Evolutionary conservation across 495 filamentous ascomycete genomes (phyloP).

Genomic region (Staphylotrichum longicolle): DNA sequence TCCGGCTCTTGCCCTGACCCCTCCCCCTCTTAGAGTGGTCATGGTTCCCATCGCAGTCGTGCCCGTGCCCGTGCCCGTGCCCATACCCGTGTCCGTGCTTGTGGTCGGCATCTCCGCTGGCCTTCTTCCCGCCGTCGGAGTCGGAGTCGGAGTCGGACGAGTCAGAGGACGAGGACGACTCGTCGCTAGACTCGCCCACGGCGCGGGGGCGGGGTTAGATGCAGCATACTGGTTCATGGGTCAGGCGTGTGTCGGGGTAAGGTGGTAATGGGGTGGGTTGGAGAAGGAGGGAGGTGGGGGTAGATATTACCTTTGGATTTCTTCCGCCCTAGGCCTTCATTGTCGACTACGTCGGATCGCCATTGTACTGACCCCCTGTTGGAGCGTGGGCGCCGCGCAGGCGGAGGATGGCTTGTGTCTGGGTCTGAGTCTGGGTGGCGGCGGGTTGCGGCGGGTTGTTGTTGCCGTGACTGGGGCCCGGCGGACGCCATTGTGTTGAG

Average conservation of each 20-base stretch:
- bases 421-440: constrained; percentile 22
- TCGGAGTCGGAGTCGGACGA: constrained; percentile 46
- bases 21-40: constrained; percentile 29
- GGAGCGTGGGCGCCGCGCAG: constrained; percentile 43
- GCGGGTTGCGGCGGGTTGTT: constrained; percentile 21
- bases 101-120: constrained; percentile 28
- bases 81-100: constrained; percentile 39
- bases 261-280: background rate
- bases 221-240: constrained; percentile 72
- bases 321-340: constrained; percentile 93
- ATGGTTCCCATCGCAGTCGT: constrained; percentile 43
- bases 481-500: constrained; percentile 26
- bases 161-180: constrained; percentile 59
- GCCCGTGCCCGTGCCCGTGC: constrained; percentile 38
- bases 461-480: constrained; percentile 15
- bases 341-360: constrained; percentile 92
- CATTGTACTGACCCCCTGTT: constrained; percentile 66
- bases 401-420: constrained; percentile 44
- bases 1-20: constrained; percentile 36
- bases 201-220: constrained; percentile 88
- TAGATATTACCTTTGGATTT: constrained; percentile 72
- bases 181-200: constrained; percentile 81
- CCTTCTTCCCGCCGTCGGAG: constrained; percentile 26
- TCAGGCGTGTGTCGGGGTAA: constrained; percentile 1
- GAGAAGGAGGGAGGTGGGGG: constrained; percentile 1